Conservation (phyloP, 345 rosid genomes). For the Trapa bicornis region DNA sequence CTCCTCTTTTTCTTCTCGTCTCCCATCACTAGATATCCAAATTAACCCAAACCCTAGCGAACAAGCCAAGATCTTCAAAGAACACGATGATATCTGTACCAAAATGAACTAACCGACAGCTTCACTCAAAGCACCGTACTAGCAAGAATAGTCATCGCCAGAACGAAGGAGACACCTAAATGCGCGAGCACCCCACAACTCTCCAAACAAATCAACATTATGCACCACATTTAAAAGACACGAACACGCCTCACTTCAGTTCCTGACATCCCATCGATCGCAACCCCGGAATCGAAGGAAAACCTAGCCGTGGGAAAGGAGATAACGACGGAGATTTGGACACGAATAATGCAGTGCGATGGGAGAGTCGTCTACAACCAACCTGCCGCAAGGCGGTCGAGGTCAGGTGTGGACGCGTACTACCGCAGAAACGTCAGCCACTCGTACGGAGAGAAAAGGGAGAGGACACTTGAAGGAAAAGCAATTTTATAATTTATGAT, state of each 20-base stretch:
- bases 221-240: neutral
- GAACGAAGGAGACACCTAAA: neutral
- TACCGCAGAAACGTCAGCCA: neutral
- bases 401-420: neutral
- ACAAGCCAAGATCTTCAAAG: neutral
- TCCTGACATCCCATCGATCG: neutral
- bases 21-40: neutral
- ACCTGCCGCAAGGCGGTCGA: neutral
- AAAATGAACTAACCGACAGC: neutral
- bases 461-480: no score
- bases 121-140: neutral
- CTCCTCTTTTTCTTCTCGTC: conserved; percentile 10
- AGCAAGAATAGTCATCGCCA: neutral
- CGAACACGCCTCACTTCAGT: neutral
- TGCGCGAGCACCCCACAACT: neutral
- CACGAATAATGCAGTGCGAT: neutral
- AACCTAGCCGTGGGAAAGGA: neutral
- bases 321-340: neutral
- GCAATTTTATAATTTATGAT: no score
- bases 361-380: neutral
- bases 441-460: neutral
- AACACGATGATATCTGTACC: neutral
- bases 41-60: neutral
- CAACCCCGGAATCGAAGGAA: neutral
- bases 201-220: neutral